These are phyloP conservation scores for Pistacia atlantica DNA, from an alignment of 345 rosid genomes.

Conservation along the genomic window DNA sequence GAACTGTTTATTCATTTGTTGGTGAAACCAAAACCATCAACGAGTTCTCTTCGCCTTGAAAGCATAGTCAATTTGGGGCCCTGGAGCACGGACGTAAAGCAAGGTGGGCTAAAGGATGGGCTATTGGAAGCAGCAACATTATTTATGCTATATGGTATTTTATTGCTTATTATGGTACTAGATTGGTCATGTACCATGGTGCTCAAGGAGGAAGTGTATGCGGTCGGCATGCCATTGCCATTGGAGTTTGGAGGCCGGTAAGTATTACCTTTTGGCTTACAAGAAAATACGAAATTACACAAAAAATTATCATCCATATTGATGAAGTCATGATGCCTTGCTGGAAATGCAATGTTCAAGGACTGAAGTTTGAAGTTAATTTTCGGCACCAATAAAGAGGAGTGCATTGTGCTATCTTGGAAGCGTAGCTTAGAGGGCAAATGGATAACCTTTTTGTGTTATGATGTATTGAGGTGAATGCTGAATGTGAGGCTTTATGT, in stretches of 20 bases:
- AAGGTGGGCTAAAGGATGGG: too few species aligned
- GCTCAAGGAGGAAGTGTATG: conserved; percentile 68
- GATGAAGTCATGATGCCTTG: conserved; percentile 31
- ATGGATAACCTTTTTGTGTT: too few species aligned
- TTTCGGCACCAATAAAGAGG: too few species aligned
- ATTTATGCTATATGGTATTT: conserved; percentile 61
- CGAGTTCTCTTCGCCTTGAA: conserved; percentile 51
- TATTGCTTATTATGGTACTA: conserved; percentile 64
- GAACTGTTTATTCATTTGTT: conserved; percentile 82
- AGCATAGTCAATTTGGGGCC: conserved; percentile 52
- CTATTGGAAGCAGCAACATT: too few species aligned
- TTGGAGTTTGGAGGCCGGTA: conserved; percentile 61
- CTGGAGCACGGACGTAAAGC: too few species aligned
- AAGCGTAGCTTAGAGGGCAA: too few species aligned
- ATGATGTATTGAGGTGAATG: too few species aligned
- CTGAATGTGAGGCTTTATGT: too few species aligned
- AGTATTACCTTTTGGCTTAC: conserved; percentile 25
- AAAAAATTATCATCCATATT: not conserved
- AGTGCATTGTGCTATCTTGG: too few species aligned
- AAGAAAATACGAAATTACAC: not conserved
- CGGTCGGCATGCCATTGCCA: conserved; percentile 49
- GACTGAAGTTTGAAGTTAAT: conserved; percentile 23
- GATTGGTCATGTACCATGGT: conserved; percentile 77
- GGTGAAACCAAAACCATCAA: conserved; percentile 58
- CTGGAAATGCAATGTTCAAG: too few species aligned